Evolutionary conservation across 2,329 filamentous ascomycete species (phyloP).

Genomic region (Corniculantispora saksenae): DNA sequence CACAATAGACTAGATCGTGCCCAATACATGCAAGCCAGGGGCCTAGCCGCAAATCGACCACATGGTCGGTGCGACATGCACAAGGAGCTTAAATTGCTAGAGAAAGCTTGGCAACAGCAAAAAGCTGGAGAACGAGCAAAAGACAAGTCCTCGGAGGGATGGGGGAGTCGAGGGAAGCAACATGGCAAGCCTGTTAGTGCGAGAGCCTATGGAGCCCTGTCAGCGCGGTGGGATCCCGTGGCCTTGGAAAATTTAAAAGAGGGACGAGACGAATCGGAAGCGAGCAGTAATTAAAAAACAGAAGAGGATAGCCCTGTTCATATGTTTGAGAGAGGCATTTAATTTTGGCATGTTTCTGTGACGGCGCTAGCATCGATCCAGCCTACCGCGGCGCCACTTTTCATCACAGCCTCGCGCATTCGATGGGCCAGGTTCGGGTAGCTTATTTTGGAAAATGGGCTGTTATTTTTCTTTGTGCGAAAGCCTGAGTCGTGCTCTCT

Average conservation of each 20-base stretch:
- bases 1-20: background rate
- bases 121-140: slow-evolving; percentile 13
- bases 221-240: slow-evolving; percentile 1
- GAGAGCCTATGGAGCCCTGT: background rate
- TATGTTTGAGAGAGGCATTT: slow-evolving; percentile 8
- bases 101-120: slow-evolving; percentile 10
- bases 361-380: slow-evolving; percentile 13
- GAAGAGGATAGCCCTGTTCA: background rate
- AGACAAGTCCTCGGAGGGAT: slow-evolving; percentile 5
- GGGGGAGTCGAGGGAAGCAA: slow-evolving; percentile 19
- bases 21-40: background rate
- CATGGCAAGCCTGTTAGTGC: slow-evolving; percentile 11
- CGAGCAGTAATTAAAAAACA: background rate
- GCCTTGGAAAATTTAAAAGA: slow-evolving; percentile 9
- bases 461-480: background rate
- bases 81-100: slow-evolving; percentile 7
- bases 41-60: slow-evolving; percentile 9
- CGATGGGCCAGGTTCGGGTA: background rate
- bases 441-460: background rate
- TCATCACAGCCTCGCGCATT: slow-evolving; percentile 17
- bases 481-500: background rate
- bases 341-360: slow-evolving; percentile 3
- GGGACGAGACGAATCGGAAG: slow-evolving; percentile 14
- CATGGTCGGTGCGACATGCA: slow-evolving; percentile 16
- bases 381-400: slow-evolving; percentile 11